A percentile compares a stretch with the other conserved stretches of the same genome.
These are phyloP conservation scores for Leersia perrieri DNA, from an alignment of 176 grass and related monocot genomes.

Conservation along the genomic window DNA sequence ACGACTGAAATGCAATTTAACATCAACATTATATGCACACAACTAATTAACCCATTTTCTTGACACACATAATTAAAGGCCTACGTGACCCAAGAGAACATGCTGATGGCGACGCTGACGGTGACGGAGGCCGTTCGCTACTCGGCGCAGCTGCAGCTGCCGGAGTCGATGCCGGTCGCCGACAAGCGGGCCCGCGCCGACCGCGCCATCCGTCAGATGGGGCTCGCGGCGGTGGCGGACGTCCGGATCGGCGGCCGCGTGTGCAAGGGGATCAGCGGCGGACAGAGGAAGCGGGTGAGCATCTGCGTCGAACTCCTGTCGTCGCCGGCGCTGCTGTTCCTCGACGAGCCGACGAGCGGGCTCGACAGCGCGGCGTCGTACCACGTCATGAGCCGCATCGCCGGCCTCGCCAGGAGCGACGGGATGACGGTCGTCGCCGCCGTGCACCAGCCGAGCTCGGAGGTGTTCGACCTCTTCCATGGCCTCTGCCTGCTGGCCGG, in stretches of 20 bases:
- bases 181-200: conserved; percentile 31
- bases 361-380: conserved; percentile 52
- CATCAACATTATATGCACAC: neutral
- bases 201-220: conserved; percentile 35
- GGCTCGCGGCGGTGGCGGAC: conserved; percentile 3
- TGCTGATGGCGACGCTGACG: conserved; percentile 43
- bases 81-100: conserved; percentile 35
- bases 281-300: conserved; percentile 34
- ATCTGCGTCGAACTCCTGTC: conserved; percentile 42
- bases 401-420: neutral
- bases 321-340: conserved; percentile 34
- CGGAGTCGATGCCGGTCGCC: neutral
- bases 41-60: neutral
- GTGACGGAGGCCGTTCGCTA: conserved; percentile 30
- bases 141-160: conserved; percentile 46
- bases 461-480: conserved; percentile 60
- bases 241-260: conserved; percentile 36
- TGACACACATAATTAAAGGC: neutral
- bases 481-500: conserved; percentile 45
- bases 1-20: neutral
- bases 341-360: conserved; percentile 48
- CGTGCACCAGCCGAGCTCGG: conserved; percentile 55
- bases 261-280: conserved; percentile 48
- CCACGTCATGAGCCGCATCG: conserved; percentile 53
- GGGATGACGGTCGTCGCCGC: conserved; percentile 51